Base-by-base conservation (phyloP, 2,329 filamentous ascomycete species). In the Hypoxylon sp. region DNA sequence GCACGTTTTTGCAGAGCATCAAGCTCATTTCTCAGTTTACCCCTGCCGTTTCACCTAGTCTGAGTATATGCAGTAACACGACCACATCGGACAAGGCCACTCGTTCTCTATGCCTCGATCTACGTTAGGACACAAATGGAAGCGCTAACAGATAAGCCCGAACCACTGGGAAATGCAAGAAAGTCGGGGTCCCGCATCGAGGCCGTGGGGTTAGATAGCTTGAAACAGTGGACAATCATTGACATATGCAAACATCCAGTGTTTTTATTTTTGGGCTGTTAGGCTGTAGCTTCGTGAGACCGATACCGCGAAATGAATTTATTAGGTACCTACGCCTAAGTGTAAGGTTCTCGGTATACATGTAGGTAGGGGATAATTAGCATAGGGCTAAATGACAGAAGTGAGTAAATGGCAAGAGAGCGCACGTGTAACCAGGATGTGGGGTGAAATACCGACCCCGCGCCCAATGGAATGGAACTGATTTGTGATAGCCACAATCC, bases 401-500 rank as follows among this genome's bases (percentile, higher is more conserved):
- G 8, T 30, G n/a, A 35, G 10, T 35, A 53, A 13, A 53, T 7
- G 10, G 7, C 27, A 50, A 50, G 22, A 37, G 20, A 3, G 27
- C 35, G 46, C 50, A 33, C 49, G 46, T 54, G 49, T 30, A 20
- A 50, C 56, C 48, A 8, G 46, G 56, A 50, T 35, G 35, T 49
- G 42, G 55, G 27, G 37, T 44, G 31, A 61, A 44, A 51, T 27
- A 25, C n/a, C 48, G 33, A 55, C 27, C 11, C n/a, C 10, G 22
- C 48, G 37, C 57, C 67, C 68, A 70, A 70, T 70, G 4, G 35
- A 49, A 65, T 40, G 33, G 11, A 42, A 20, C 22, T 37, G 27
- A 65, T 65, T 62, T 68, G 48, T 35, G 57, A 65, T 67, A 57
- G 25, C 61, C 66, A 68, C 66, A 46, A 11, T 48, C 7, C 14